Conservation (phyloP, 2,329 filamentous ascomycete genomes). For the Shiraia sp. region DNA sequence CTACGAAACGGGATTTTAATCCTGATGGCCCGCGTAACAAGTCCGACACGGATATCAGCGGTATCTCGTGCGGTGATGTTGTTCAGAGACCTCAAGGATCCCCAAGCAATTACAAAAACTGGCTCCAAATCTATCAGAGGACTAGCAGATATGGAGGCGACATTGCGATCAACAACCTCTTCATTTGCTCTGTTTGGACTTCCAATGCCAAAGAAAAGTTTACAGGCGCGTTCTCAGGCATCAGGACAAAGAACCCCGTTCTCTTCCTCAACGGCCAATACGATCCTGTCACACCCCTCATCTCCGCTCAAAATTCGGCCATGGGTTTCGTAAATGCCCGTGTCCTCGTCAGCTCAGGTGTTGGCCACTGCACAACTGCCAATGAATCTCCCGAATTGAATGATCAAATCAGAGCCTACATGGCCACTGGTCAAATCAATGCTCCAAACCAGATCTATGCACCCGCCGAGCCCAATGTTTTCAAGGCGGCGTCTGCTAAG, state of each 20-base stretch:
- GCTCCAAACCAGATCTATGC: background rate
- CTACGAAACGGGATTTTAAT: background rate
- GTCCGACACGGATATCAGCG: background rate
- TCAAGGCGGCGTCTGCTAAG: background rate
- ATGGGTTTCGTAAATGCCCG: conserved; percentile 1
- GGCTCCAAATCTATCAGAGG: background rate
- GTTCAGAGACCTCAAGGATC: conserved; percentile 1
- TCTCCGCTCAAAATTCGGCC: conserved; percentile 3
- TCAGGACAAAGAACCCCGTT: conserved; percentile 10
- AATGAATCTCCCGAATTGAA: conserved; percentile 2
- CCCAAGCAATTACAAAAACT: conserved; percentile 2
- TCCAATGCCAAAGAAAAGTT: conserved; percentile 10
- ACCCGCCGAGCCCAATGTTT: background rate
- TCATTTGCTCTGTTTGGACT: conserved; percentile 8
- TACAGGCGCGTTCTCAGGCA: conserved; percentile 5
- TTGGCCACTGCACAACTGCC: conserved; percentile 4
- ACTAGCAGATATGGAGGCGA: conserved; percentile 7
- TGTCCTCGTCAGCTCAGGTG: conserved; percentile 2
- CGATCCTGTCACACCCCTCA: conserved; percentile 5
- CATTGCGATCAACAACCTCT: background rate
- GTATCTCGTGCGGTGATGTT: conserved; percentile 3
- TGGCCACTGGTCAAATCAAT: background rate
- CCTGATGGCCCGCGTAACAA: background rate
- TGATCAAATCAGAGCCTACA: background rate
- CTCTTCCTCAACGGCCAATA: conserved; percentile 7